Evolutionary conservation across 345 rosid species (phyloP).

Genomic region (Passiflora organensis): DNA sequence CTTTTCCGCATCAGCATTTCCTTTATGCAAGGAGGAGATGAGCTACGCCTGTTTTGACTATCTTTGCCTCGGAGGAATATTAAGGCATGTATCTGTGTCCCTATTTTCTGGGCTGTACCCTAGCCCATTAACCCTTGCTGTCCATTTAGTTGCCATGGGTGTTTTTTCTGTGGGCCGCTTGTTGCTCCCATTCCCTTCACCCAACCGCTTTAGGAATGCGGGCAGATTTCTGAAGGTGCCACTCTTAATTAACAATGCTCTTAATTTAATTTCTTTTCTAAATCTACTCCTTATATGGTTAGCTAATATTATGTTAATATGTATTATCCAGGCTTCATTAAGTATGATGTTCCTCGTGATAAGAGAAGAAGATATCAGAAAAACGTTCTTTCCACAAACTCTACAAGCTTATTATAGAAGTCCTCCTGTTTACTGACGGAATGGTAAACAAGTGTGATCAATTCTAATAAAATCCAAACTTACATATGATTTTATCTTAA

Average conservation of each 20-base stretch:
- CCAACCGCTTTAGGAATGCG: slow-evolving; percentile 44
- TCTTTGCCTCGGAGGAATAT: not conserved
- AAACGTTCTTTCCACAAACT: not conserved
- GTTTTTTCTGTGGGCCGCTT: slow-evolving; percentile 44
- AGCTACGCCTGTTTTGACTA: not conserved
- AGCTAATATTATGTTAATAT: no score
- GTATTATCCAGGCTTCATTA: not conserved
- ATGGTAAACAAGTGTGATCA: not conserved
- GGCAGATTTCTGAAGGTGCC: no score
- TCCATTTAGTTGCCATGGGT: slow-evolving; percentile 46
- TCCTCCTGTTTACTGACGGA: not conserved
- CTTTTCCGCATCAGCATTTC: not conserved
- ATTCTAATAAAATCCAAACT: no score
- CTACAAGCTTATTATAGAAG: not conserved
- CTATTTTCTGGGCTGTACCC: not conserved
- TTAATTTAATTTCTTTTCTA: no score
- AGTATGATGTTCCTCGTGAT: not conserved
- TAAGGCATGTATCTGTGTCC: not conserved
- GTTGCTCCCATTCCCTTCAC: slow-evolving; percentile 45
- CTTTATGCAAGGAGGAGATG: not conserved
- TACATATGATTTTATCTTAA: no score
- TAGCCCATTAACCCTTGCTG: slow-evolving; percentile 31
- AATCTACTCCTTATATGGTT: no score
- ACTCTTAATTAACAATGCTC: no score
- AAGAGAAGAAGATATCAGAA: not conserved